Percentiles rank a stretch among this genome's conserved stretches.
Evolutionary conservation across 1,139 yeast species (phyloP).

Genomic region (Lodderomyces margitis): DNA sequence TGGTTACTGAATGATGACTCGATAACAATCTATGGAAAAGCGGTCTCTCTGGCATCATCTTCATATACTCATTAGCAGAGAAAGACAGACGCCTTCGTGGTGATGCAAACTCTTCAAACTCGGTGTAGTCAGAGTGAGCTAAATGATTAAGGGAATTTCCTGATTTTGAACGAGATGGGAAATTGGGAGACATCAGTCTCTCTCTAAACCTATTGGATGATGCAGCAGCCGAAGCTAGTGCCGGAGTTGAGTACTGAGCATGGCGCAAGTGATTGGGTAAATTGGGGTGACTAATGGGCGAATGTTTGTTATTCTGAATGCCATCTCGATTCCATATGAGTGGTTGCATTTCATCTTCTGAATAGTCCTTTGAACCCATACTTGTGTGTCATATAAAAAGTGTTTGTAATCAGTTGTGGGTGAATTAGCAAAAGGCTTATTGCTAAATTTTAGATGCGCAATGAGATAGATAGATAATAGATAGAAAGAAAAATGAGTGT

Average conservation of each 20-base stretch:
- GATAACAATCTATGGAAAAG: constrained; percentile 29
- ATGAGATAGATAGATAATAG: background rate
- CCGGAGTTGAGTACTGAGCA: constrained; percentile 8
- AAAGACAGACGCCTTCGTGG: constrained; percentile 13
- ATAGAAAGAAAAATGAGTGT: too few relatives aligned
- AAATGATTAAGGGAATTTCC: constrained; percentile 2
- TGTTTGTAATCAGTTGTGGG: background rate
- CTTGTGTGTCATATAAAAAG: too few relatives aligned
- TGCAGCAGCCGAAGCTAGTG: background rate
- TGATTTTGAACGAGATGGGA: constrained; percentile 2
- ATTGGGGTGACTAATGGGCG: background rate
- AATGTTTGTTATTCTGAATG: background rate
- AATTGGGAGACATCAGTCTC: constrained; percentile 2
- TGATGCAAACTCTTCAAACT: constrained; percentile 9
- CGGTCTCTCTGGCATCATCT: constrained; percentile 18
- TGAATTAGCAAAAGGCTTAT: too few relatives aligned
- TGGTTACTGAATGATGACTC: constrained; percentile 32
- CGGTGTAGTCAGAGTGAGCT: constrained; percentile 6
- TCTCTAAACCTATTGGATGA: background rate
- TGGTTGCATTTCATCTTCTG: background rate
- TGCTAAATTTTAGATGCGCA: background rate
- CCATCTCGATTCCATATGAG: background rate
- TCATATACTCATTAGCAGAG: constrained; percentile 12
- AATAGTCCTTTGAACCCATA: background rate
- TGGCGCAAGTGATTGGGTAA: constrained; percentile 6